Percentiles rank a stretch among this genome's conserved stretches.
These are phyloP conservation scores for Massarina eburnea DNA, from an alignment of 2,329 filamentous ascomycete genomes.

Conservation along the genomic window DNA sequence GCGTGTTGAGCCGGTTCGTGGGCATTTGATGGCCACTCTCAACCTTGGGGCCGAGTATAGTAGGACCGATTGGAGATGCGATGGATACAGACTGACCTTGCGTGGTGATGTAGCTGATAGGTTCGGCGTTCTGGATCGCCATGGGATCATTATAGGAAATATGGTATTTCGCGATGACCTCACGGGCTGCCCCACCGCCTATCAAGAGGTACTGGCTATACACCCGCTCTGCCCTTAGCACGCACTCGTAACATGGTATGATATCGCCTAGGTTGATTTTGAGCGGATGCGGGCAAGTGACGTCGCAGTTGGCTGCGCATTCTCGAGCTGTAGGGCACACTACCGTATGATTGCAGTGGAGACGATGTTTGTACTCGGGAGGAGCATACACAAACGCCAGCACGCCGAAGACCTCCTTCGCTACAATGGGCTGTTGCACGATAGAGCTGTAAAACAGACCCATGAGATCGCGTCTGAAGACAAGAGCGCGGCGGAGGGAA, in stretches of 20 bases:
- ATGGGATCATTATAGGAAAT: no score
- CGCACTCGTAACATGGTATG: slow-evolving; percentile 17
- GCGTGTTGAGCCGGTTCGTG: no score
- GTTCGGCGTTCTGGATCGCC: no score
- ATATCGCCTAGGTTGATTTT: slow-evolving; percentile 7
- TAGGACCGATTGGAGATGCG: no score
- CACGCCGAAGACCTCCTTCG: slow-evolving; percentile 3
- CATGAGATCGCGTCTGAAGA: slow-evolving; percentile 11
- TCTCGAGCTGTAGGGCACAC: slow-evolving; percentile 3
- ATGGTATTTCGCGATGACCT: not conserved
- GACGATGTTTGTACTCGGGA: slow-evolving; percentile 7
- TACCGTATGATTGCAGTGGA: slow-evolving; percentile 19
- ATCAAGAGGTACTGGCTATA: slow-evolving; percentile 8
- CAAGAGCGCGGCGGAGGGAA: slow-evolving; percentile 8
- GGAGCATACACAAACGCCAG: not conserved
- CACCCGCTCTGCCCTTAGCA: slow-evolving; percentile 12
- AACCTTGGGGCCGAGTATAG: no score
- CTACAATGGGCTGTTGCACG: slow-evolving; percentile 1
- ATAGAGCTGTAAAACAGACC: slow-evolving; percentile 2
- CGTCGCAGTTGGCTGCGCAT: slow-evolving; percentile 16
- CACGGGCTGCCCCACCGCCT: not conserved
- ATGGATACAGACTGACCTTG: no score
- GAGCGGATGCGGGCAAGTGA: not conserved
- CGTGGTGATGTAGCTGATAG: no score
- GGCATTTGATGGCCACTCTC: no score